These are phyloP conservation scores for Penicillium janthinellum DNA, from an alignment of 2,329 filamentous ascomycete genomes.

Conservation along the genomic window DNA sequence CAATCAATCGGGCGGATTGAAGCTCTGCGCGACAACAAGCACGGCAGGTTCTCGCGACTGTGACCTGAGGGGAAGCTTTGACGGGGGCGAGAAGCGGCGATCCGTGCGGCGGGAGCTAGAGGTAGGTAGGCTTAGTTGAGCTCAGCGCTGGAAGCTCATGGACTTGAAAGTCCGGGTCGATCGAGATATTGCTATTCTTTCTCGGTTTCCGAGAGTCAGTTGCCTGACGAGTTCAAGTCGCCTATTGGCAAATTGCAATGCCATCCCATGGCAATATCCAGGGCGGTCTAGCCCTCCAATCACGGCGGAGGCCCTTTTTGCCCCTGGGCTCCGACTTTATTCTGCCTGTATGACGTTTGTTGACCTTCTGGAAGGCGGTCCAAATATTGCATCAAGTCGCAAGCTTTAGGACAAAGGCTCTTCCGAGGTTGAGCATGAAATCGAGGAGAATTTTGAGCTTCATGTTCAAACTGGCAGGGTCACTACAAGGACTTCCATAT, in stretches of 20 bases:
- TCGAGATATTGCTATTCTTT: no score
- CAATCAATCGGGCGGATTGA: background rate
- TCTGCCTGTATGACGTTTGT: conserved; percentile 17
- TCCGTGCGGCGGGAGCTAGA: conserved; percentile 25
- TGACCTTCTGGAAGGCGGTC: conserved; percentile 1
- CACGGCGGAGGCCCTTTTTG: conserved; percentile 3
- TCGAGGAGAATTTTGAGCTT: no score
- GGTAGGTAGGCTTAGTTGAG: conserved; percentile 2
- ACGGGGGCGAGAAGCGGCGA: conserved; percentile 25
- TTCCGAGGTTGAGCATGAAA: background rate
- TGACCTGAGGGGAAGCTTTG: conserved; percentile 25
- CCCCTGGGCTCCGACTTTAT: conserved; percentile 4
- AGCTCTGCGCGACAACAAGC: background rate
- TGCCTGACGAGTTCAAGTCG: background rate
- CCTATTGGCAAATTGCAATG: background rate
- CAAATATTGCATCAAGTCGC: background rate
- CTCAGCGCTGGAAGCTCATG: conserved; percentile 9
- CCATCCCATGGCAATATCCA: background rate
- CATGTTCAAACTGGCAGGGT: no score
- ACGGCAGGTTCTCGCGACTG: conserved; percentile 13
- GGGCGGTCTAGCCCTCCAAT: background rate
- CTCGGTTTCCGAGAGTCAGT: background rate
- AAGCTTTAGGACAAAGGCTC: background rate
- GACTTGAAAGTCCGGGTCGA: background rate
- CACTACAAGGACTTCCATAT: no score